A percentile compares a stretch with the other conserved stretches of the same genome.
Evolutionary conservation across 2,329 filamentous ascomycete species (phyloP).

Genomic region (Trichoderma simmonsii): DNA sequence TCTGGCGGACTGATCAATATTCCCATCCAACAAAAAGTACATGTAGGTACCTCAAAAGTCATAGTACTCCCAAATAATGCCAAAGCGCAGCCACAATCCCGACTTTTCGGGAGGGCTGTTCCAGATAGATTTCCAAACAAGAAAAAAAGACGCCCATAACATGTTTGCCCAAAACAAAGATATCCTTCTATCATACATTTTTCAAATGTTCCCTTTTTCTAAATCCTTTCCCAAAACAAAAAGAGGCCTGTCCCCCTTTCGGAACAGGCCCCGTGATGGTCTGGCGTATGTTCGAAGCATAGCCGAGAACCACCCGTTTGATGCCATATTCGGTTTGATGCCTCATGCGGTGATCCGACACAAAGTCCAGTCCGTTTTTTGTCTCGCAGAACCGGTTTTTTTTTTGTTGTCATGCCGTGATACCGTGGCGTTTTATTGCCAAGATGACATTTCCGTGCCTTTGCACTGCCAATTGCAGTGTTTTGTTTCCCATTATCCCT

Average conservation of each 20-base stretch:
- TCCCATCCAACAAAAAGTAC: neutral
- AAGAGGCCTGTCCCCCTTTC: neutral
- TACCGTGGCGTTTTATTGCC: slow-evolving; percentile 1
- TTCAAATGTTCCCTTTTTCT: slow-evolving; percentile 15
- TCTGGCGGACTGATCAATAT: neutral
- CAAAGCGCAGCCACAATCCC: slow-evolving; percentile 11
- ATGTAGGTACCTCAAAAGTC: slow-evolving; percentile 2
- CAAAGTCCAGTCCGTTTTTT: neutral
- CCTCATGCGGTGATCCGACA: neutral
- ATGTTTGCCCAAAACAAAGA: slow-evolving; percentile 10
- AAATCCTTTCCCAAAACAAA: slow-evolving; percentile 4
- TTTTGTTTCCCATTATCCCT: slow-evolving; percentile 1
- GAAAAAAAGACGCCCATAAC: neutral
- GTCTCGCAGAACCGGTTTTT: neutral
- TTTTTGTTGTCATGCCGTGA: neutral
- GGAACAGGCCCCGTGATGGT: slow-evolving; percentile 1
- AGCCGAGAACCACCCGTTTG: neutral
- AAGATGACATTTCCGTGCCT: neutral
- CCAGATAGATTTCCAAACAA: neutral
- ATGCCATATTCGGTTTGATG: slow-evolving; percentile 6
- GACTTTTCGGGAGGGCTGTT: slow-evolving; percentile 1
- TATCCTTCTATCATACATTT: slow-evolving; percentile 18
- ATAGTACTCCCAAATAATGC: slow-evolving; percentile 10
- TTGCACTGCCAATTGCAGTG: neutral
- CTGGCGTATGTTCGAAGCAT: neutral